phyloP scores from a whole-genome alignment of 148 eudicot genomes.

The Tetragonia tetragonoides region DNA sequence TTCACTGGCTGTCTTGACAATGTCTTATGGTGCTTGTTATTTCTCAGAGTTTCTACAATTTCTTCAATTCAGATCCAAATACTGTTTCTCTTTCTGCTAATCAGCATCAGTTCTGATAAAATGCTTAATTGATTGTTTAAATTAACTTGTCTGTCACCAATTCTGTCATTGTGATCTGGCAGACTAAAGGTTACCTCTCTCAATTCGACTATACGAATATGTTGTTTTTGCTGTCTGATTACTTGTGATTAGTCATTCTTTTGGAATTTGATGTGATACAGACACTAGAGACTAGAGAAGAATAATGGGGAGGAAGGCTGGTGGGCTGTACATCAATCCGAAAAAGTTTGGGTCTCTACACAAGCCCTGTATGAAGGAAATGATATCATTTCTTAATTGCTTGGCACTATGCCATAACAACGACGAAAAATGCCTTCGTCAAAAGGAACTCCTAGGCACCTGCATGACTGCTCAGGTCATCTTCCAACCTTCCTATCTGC shows the following conservation, averaged over 20 bases:
- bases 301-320: conserved; percentile 73
- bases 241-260: background rate
- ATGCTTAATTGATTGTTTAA: background rate
- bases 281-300: conserved; percentile 20
- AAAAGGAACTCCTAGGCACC: conserved; percentile 58
- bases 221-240: background rate
- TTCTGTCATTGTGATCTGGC: background rate
- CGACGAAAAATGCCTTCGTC: conserved; percentile 73
- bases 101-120: background rate
- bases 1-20: too few species aligned
- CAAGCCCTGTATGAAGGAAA: conserved; percentile 90
- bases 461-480: conserved; percentile 94
- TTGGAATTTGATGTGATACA: background rate
- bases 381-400: conserved; percentile 73
- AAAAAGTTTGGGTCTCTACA: conserved; percentile 66
- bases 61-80: too few species aligned
- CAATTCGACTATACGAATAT: background rate
- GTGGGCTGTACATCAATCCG: conserved; percentile 55
- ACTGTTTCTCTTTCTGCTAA: too few species aligned
- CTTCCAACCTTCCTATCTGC: background rate
- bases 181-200: background rate
- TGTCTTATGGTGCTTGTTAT: too few species aligned
- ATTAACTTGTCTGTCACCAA: background rate
- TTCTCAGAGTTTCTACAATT: too few species aligned
- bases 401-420: conserved; percentile 63